These are phyloP conservation scores for Diaporthe aspalathi DNA, from an alignment of 2,329 filamentous ascomycete species.

Conservation along the genomic window DNA sequence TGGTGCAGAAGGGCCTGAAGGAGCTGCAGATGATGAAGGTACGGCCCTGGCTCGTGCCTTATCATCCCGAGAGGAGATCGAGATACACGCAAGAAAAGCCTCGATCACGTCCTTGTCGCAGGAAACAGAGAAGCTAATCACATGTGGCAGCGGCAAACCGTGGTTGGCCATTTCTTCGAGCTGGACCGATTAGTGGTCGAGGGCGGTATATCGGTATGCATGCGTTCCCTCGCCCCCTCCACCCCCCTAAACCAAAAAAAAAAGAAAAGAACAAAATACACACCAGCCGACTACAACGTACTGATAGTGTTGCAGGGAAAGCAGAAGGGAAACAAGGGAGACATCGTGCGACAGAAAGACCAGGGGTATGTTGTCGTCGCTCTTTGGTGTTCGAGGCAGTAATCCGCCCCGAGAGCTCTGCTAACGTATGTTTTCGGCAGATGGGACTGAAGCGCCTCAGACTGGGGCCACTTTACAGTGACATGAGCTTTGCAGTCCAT, in stretches of 20 bases:
- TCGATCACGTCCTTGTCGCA: neutral
- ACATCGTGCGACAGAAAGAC: conserved; percentile 81
- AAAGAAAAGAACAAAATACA: too few relatives aligned
- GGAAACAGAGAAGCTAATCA: conserved; percentile 31
- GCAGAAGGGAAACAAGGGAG: conserved; percentile 73
- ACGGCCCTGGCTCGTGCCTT: conserved; percentile 40
- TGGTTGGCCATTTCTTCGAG: conserved; percentile 95
- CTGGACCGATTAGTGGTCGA: conserved; percentile 92
- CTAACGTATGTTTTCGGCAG: conserved; percentile 11
- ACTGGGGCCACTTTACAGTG: neutral
- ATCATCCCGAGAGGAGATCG: neutral
- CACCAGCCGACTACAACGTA: conserved; percentile 18
- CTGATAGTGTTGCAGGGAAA: conserved; percentile 66
- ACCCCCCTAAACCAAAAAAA: too few relatives aligned
- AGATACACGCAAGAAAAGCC: conserved; percentile 2
- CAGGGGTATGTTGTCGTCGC: conserved; percentile 69
- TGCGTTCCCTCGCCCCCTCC: too few relatives aligned
- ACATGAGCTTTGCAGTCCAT: neutral
- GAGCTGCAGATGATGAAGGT: conserved; percentile 94
- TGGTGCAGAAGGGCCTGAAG: conserved; percentile 88
- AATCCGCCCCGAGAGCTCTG: neutral
- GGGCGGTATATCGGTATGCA: conserved; percentile 79
- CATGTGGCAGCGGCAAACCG: conserved; percentile 82
- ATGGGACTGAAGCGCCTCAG: conserved; percentile 23
- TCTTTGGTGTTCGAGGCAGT: neutral